Base-by-base conservation (phyloP, 129 eudicot species). In the Lonicera japonica region DNA sequence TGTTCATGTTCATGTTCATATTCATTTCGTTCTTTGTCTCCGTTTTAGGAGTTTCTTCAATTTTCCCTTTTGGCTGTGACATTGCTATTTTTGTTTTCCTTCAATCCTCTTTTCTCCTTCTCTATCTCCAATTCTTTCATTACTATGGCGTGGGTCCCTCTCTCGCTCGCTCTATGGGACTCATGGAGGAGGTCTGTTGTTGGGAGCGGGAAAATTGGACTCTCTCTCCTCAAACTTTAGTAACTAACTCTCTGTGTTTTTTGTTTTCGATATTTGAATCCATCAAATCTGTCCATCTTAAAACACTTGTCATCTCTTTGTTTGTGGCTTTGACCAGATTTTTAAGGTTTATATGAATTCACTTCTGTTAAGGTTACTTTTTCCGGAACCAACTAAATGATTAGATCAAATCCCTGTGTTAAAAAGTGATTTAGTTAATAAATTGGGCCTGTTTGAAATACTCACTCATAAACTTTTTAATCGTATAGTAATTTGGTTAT, bases 51-150 rank as follows among this genome's bases (percentile, higher is more conserved):
- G 59, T 63, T 65, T 47, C 29, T 55, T 73, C 79, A 58, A 63
- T 73, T 8, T 63, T 69, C 29, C 75, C 82, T 34, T 81, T 83
- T 13, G 91, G 83, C 2, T 29, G 36, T 29, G 36, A 6, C 36
- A 29, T 29, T 29, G 36, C 36, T 6, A 29, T 29, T 29, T 29
- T 29, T n/a, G n/a, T n/a, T 29, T 6, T 29, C 36, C 36, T 29
- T 29, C 4, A 6, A 29, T 29, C 6, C 36, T 1, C 2, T 29
- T n/a, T n/a, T 29, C 36, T 29, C 36, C 6, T 6, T 29, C 36
- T 29, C n/a, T 29, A 29, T 29, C 36, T 29, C 36, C 36, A 29
- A n/a, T n/a, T 29, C 6, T 29, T 29, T 29, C 36, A 29, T 2
- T 6, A 45, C 52, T 58, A 18, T 11, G 23, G n/a, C n/a, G n/a